Evolutionary conservation across 176 grass and related monocot genomes (phyloP), one percentile per base, ranked within the genome.

Genomic region (Juncus effusus): DNA sequence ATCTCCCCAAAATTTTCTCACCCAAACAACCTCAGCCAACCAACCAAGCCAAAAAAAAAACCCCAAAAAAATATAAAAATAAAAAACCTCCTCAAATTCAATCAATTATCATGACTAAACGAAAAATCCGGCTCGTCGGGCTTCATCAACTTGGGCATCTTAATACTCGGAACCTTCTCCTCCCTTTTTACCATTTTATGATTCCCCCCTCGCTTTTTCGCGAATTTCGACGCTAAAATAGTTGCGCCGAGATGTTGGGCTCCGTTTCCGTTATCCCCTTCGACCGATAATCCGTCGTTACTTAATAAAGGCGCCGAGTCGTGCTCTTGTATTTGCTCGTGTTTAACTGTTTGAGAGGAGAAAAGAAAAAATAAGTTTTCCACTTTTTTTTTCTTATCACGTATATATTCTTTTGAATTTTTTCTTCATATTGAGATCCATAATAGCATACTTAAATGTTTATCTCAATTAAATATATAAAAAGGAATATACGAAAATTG

Each of bases 61-160:
- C 37, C 9, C 36, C 40, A 51, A 52, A 9, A 3, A 69, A 38
- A 69, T 14, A 56, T 28, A 28, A 69, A 52, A 38, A 52, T 39
- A 69, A 69, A 2, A 56, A 56, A 38, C 66, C 19, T 28, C 19
- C 19, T 73, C 59, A 86, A 42, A 90, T 69, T 56, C 40, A 65
- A 67, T 90, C 81, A 63, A 28, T 28, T 28, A 63, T 88, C 87
- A 55, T 73, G 42, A 66, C 74, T 76, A 42, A 91, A 50, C 4
- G 87, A 91, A 79, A 91, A 96, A 57, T 96, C 92, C 5, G 92
- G 92, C 73, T 96, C 92, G 51, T 88, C 87, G 2, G 92, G 92
- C 74, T 96, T 96, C 76, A 76, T 72, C 70, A 96, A 85, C 76
- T 88, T 91, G 10, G 89, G 84, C 62, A 92, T 65, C 79, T 88